Evolutionary conservation across 169 alveolate genomes (phyloP), one percentile per base, ranked within the genome.

Genomic region (Miamiensis avidus): DNA sequence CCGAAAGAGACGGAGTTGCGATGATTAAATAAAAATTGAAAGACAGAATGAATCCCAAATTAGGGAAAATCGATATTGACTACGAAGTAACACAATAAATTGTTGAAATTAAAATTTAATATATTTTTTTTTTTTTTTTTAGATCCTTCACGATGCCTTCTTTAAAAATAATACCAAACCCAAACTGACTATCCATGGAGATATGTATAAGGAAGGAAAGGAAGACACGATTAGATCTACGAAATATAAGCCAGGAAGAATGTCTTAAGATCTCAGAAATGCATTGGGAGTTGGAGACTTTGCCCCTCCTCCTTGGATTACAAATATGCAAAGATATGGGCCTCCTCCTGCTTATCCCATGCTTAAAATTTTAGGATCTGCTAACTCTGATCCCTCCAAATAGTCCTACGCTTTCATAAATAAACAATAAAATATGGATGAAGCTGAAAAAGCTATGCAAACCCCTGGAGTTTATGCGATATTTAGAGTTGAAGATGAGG

Each of bases 311-410:
- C 99, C 99, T 72, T 99, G 99, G 99, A 92, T 99, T 29, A 89
- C 95, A 83, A 99, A 98, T 92, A 99, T 99, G 99, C 99, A 98
- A 93, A 96, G 99, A 88, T 97, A 97, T 93, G 99, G 99, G 6
- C 99, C 99, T 34, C 99, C 99, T 26, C 99, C 99, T 25, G 96
- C 99, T 34, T 99, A 98, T 92, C 99, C 99, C 27, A 97, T 97
- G 86, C 92, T 99, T 81, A 96, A 97, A 88, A 97, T 99, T 72
- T 99, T 99, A 30, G 99, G 99, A 30, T 89, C 91, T 76, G 93
- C 94, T 64, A 75, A 78, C 87, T 83, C 82, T 91, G 73, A 85
- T 87, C 34, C 87, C 87, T 84, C 89, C 89, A 64, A 90, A 87
- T 84, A 76, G 92, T 76, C n/a, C n/a, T n/a, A n/a, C n/a, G n/a